Evolutionary conservation across 371 early-diverging fungal genomes (phyloP).

Genomic region (Apophysomyces elegans): DNA sequence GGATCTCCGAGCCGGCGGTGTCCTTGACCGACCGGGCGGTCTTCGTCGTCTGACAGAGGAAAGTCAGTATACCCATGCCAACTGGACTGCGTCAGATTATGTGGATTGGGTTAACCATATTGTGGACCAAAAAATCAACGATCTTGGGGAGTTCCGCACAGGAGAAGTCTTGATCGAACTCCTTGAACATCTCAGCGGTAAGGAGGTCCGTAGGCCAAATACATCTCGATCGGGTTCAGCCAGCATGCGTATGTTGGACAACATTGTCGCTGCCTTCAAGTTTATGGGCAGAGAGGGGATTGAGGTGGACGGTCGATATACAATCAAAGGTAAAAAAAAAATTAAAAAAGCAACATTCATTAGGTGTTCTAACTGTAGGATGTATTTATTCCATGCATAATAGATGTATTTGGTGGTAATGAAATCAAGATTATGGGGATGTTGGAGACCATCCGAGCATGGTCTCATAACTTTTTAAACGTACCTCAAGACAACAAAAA

Average conservation of each 20-base stretch:
- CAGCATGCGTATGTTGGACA: conserved; percentile 49
- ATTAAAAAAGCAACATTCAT: too few relatives aligned
- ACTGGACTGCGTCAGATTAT: conserved; percentile 27
- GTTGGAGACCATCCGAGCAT: conserved; percentile 47
- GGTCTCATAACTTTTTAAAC: conserved; percentile 24
- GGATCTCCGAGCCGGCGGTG: conserved; percentile 19
- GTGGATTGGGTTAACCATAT: conserved; percentile 58
- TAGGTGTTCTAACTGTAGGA: neutral
- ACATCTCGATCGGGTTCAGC: conserved; percentile 17
- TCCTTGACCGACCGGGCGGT: conserved; percentile 20
- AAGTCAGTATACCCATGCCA: conserved; percentile 8
- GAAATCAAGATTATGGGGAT: conserved; percentile 52
- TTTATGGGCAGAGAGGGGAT: conserved; percentile 63
- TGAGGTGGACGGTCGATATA: conserved; percentile 55
- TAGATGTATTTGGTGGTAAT: conserved; percentile 55
- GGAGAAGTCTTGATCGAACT: conserved; percentile 56
- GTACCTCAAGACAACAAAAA: conserved; percentile 23
- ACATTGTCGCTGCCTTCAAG: conserved; percentile 58
- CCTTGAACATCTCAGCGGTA: conserved; percentile 53
- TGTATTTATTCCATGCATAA: neutral
- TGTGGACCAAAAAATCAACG: conserved; percentile 26
- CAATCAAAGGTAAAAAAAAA: conserved; percentile 47
- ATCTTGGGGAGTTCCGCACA: conserved; percentile 47
- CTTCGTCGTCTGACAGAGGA: conserved; percentile 24
- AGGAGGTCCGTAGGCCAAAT: conserved; percentile 41